Evolutionary conservation across 108 stramenopile species (phyloP).

Genomic region (Licmophora abbreviata): DNA sequence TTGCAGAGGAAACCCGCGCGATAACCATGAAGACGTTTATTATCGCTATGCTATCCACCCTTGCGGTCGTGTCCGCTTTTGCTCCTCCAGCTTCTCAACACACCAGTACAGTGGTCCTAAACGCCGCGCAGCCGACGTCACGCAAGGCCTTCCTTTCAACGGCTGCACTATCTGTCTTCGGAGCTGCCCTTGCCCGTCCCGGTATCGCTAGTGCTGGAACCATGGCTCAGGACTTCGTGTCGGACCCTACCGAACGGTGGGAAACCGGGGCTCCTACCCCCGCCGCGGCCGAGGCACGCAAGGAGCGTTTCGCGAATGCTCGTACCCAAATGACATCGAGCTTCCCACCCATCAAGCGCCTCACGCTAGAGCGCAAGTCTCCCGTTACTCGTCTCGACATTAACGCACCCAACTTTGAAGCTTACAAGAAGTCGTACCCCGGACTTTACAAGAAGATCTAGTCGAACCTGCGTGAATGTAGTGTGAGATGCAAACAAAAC

Average conservation of each 20-base stretch:
- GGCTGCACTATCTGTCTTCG: conserved; percentile 53
- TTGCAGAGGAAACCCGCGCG: too few relatives aligned
- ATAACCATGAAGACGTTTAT: conserved; percentile 51
- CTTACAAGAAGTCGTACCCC: conserved; percentile 81
- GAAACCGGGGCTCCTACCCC: conserved; percentile 63
- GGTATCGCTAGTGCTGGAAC: conserved; percentile 54
- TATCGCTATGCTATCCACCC: conserved; percentile 34
- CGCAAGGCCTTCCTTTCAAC: conserved; percentile 59
- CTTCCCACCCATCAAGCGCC: conserved; percentile 73
- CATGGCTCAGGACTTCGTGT: conserved; percentile 67
- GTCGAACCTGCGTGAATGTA: too few relatives aligned
- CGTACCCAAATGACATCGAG: conserved; percentile 76
- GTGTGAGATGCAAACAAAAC: too few relatives aligned
- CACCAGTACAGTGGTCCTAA: conserved; percentile 27
- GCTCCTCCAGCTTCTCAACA: conserved; percentile 22
- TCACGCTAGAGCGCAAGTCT: conserved; percentile 79
- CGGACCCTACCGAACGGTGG: conserved; percentile 68
- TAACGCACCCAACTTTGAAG: conserved; percentile 64
- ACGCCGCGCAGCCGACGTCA: conserved; percentile 45
- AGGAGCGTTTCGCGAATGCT: conserved; percentile 59
- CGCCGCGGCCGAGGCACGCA: conserved; percentile 42
- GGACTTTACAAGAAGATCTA: conserved; percentile 59
- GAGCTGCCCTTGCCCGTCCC: conserved; percentile 35
- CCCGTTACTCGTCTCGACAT: conserved; percentile 82
- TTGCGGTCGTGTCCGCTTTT: conserved; percentile 51